phyloP scores from a whole-genome alignment of 2,329 filamentous ascomycete species.

The Sporothrix schenckii region DNA sequence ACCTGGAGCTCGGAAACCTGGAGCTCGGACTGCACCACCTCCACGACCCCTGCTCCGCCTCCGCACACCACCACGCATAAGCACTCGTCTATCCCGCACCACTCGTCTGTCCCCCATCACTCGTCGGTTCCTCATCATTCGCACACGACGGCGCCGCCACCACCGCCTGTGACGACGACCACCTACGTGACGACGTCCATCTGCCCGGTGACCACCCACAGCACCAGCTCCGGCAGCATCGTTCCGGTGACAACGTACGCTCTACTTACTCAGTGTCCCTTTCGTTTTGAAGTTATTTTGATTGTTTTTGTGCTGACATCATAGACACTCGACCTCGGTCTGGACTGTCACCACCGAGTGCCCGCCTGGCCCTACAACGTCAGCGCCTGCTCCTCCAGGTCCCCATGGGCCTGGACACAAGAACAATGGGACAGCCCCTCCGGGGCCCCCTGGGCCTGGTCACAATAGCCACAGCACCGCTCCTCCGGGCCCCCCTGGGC shows the following conservation, averaged over 20 bases:
- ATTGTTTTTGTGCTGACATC: background rate
- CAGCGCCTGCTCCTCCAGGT: background rate
- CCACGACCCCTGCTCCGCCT: background rate
- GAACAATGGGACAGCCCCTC: background rate
- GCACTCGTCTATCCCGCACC: background rate
- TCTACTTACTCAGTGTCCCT: background rate
- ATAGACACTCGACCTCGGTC: background rate
- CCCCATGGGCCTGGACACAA: background rate
- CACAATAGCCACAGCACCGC: too few species aligned
- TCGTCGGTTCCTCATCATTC: background rate
- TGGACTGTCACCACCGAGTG: slow-evolving; percentile 45
- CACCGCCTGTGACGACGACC: background rate
- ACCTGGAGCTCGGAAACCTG: background rate
- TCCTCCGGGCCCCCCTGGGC: background rate
- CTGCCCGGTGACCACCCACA: background rate
- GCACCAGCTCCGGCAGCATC: background rate
- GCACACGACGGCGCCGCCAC: too few species aligned
- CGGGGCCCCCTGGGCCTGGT: background rate
- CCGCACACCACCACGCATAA: background rate
- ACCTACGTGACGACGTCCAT: background rate
- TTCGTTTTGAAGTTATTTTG: background rate
- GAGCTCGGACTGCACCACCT: background rate
- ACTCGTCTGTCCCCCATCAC: background rate
- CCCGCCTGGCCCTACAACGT: slow-evolving; percentile 48
- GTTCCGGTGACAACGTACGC: background rate